Evolutionary conservation across 2,329 filamentous ascomycete species (phyloP).

Genomic region (Nothophoma quercina): DNA sequence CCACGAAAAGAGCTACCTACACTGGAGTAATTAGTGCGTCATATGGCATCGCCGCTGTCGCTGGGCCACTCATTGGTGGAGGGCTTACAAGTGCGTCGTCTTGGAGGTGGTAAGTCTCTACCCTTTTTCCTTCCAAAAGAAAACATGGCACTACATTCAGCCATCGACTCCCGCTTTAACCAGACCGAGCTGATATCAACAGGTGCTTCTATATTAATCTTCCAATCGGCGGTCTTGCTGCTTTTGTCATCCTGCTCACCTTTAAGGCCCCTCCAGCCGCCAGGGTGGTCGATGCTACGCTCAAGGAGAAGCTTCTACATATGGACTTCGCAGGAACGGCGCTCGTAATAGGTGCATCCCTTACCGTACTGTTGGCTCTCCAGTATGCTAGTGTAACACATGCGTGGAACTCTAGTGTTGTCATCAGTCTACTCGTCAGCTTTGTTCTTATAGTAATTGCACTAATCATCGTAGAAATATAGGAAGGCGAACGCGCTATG

Average conservation of each 20-base stretch:
- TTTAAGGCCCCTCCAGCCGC: constrained; percentile 46
- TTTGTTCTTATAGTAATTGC: constrained; percentile 49
- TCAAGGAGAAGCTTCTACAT: constrained; percentile 51
- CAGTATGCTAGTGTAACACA: constrained; percentile 53
- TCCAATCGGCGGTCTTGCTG: constrained; percentile 53
- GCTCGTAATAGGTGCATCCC: constrained; percentile 50
- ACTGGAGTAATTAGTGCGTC: constrained; percentile 48
- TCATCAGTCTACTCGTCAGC: constrained; percentile 57
- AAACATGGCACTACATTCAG: no score
- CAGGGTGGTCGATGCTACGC: constrained; percentile 26
- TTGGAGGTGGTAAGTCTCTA: no score
- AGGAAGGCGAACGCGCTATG: constrained; percentile 52
- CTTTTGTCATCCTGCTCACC: constrained; percentile 50
- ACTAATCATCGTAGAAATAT: constrained; percentile 49
- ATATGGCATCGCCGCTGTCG: constrained; percentile 47
- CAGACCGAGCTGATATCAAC: constrained; percentile 12
- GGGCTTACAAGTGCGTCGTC: no score
- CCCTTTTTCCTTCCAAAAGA: no score
- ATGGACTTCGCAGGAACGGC: constrained; percentile 55
- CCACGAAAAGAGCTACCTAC: constrained; percentile 50
- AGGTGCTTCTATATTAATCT: constrained; percentile 56
- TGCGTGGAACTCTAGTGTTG: constrained; percentile 42
- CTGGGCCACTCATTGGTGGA: no score
- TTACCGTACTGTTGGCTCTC: constrained; percentile 56
- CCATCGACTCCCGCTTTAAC: constrained; percentile 1